phyloP scores from a whole-genome alignment of 768 basidiomycete genomes.

The Trametes villosa region DNA sequence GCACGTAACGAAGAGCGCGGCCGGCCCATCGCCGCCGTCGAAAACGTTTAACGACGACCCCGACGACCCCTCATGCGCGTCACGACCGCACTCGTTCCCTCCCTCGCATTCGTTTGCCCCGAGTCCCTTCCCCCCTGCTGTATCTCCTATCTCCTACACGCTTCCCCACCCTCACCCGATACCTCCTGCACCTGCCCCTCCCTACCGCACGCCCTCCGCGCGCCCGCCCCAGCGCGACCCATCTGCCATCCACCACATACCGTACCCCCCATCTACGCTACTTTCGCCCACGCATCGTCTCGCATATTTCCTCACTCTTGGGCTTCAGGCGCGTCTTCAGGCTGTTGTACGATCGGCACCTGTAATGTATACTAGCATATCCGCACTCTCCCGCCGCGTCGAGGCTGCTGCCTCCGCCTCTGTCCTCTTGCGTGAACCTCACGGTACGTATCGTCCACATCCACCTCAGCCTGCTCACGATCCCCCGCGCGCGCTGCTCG shows the following conservation, averaged over 20 bases:
- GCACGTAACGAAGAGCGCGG: conserved; percentile 21
- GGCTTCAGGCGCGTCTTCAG: neutral
- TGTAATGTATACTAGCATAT: neutral
- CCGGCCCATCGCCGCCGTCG: conserved; percentile 22
- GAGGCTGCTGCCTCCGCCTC: neutral
- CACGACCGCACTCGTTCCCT: neutral
- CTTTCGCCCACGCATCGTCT: too few relatives aligned
- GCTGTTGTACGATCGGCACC: neutral
- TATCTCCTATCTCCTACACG: too few relatives aligned
- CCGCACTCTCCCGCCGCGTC: too few relatives aligned
- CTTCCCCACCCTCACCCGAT: too few relatives aligned
- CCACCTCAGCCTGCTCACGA: too few relatives aligned
- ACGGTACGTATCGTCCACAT: too few relatives aligned
- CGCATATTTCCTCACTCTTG: neutral
- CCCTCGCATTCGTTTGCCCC: neutral
- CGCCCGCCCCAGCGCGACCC: neutral
- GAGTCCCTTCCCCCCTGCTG: neutral
- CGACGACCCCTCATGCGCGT: neutral
- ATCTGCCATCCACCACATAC: too few relatives aligned
- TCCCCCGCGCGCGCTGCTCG: too few relatives aligned
- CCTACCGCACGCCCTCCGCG: too few relatives aligned
- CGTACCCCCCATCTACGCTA: too few relatives aligned
- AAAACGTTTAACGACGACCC: conserved; percentile 11
- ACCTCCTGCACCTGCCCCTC: too few relatives aligned
- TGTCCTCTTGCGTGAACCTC: too few relatives aligned